A percentile compares a stretch with the other conserved stretches of the same genome.
These are phyloP conservation scores for Petunia secreta DNA, from an alignment of 257 asterid species.

Conservation along the genomic window DNA sequence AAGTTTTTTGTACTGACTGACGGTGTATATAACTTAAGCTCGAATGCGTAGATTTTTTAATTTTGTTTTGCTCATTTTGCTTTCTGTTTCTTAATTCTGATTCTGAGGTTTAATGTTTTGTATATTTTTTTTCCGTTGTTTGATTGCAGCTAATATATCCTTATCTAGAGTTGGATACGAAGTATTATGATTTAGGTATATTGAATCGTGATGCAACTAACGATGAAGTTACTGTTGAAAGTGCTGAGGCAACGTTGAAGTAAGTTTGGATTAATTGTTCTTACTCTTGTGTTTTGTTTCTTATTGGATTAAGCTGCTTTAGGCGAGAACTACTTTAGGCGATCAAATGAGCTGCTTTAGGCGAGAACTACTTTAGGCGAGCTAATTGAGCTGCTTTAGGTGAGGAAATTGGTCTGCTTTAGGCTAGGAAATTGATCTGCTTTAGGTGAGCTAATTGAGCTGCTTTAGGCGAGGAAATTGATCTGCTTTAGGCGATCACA, in stretches of 20 bases:
- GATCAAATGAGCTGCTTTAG: background rate
- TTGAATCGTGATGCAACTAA: constrained; percentile 86
- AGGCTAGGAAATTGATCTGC: too few relatives aligned
- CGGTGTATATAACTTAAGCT: too few relatives aligned
- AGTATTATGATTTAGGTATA: constrained; percentile 84
- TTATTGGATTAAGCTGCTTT: background rate
- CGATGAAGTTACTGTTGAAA: constrained; percentile 81
- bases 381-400: too few relatives aligned
- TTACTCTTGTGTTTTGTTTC: background rate
- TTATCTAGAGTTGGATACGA: constrained; percentile 76
- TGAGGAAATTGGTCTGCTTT: too few relatives aligned
- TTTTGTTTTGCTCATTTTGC: constrained; percentile 6
- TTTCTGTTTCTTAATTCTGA: background rate
- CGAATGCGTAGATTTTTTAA: background rate
- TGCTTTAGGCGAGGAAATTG: too few relatives aligned
- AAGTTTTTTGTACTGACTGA: too few relatives aligned
- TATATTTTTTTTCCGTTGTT: constrained; percentile 1
- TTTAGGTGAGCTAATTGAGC: too few relatives aligned
- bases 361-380: too few relatives aligned
- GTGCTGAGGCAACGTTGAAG: constrained; percentile 97
- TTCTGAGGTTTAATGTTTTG: background rate
- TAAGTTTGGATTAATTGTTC: constrained; percentile 39
- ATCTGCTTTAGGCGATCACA: too few relatives aligned
- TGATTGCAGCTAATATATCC: constrained; percentile 80
- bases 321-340: too few relatives aligned